Conservation (phyloP, 2,329 filamentous ascomycete species). For the Plenodomus tracheiphilus region DNA sequence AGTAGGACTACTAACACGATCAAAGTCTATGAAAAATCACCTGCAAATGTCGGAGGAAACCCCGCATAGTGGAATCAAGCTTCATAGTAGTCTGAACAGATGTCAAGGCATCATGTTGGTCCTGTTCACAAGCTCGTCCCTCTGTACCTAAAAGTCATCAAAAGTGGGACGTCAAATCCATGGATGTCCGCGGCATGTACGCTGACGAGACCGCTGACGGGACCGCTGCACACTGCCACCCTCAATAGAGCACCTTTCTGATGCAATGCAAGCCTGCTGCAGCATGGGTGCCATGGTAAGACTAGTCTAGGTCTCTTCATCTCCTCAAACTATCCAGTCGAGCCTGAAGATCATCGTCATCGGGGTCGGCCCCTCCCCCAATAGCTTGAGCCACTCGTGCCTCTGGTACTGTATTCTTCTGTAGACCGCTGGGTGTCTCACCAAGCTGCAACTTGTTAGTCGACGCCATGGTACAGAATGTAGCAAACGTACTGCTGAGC, state of each 20-base stretch:
- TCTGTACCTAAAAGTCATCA: background rate
- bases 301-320: slow-evolving; percentile 30
- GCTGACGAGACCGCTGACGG: background rate
- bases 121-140: background rate
- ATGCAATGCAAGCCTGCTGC: too few species aligned
- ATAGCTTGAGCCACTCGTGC: slow-evolving; percentile 84
- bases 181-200: too few species aligned
- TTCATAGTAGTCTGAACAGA: too few species aligned
- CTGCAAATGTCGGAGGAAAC: too few species aligned
- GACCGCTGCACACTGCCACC: background rate
- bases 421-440: slow-evolving; percentile 84
- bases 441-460: slow-evolving; percentile 66
- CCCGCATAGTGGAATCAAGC: too few species aligned
- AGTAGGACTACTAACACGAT: too few species aligned
- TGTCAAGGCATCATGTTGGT: too few species aligned
- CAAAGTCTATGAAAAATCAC: too few species aligned
- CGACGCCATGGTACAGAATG: slow-evolving; percentile 1
- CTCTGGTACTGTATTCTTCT: slow-evolving; percentile 72
- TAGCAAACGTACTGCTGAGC: slow-evolving; percentile 70
- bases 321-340: slow-evolving; percentile 82
- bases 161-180: background rate
- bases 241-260: background rate
- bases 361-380: slow-evolving; percentile 71
- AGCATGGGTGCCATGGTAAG: background rate
- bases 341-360: slow-evolving; percentile 94